Percentiles rank a stretch among this genome's conserved stretches.
phyloP scores from a whole-genome alignment of 768 basidiomycete genomes.

The Mycena pura region DNA sequence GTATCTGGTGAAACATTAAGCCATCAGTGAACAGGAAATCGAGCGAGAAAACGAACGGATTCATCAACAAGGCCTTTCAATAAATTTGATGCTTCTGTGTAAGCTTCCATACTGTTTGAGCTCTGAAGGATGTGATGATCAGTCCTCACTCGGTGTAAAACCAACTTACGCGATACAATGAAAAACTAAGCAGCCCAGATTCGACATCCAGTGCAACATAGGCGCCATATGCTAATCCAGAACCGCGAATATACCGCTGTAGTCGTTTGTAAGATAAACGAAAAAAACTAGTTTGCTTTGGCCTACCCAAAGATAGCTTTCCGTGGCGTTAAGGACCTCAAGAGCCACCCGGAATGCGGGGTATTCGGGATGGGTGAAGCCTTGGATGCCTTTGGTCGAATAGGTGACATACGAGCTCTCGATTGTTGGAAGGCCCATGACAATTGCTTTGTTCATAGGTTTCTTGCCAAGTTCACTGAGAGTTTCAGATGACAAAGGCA shows the following conservation, averaged over 20 bases:
- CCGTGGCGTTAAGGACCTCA: constrained; percentile 90
- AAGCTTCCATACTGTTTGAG: constrained; percentile 81
- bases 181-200: constrained; percentile 76
- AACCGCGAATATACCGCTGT: constrained; percentile 90
- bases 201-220: constrained; percentile 77
- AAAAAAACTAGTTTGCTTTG: not conserved
- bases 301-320: constrained; percentile 91
- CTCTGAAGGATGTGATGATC: constrained; percentile 55
- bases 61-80: constrained; percentile 83
- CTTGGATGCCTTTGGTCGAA: constrained; percentile 77
- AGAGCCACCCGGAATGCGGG: constrained; percentile 86
- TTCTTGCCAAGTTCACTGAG: constrained; percentile 78
- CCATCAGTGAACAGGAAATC: not conserved
- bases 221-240: constrained; percentile 95
- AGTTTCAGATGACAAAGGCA: constrained; percentile 70
- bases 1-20: constrained; percentile 57
- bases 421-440: constrained; percentile 91
- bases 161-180: constrained; percentile 73
- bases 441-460: constrained; percentile 76
- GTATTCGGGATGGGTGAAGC: constrained; percentile 83
- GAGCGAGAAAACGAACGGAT: constrained; percentile 56
- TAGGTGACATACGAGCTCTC: constrained; percentile 90
- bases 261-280: not conserved
- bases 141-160: not conserved
- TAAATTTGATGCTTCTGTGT: constrained; percentile 78